A percentile compares a stretch with the other conserved stretches of the same genome.
Evolutionary conservation across 805 yeast genomes (phyloP).

Genomic region (Vanderwaltozyma polyspora): DNA sequence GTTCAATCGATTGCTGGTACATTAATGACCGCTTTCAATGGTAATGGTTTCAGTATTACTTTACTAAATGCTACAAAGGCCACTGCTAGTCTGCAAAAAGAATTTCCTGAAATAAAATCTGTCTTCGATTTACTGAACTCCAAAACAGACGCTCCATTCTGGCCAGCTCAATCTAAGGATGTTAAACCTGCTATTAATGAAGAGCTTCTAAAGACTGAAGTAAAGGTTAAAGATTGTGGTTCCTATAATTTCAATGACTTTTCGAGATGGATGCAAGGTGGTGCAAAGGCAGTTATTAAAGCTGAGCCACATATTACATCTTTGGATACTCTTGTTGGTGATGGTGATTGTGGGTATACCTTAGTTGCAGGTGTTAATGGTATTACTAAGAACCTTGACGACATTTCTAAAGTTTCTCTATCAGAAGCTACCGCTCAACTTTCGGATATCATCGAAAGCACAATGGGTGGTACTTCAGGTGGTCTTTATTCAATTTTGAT

Average conservation of each 20-base stretch:
- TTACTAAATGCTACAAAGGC: conserved; percentile 57
- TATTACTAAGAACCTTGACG: conserved; percentile 42
- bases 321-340: conserved; percentile 85
- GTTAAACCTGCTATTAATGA: conserved; percentile 24
- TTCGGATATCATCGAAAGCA: conserved; percentile 73
- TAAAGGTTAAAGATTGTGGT: conserved; percentile 28
- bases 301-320: conserved; percentile 79
- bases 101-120: conserved; percentile 23
- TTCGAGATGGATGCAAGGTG: conserved; percentile 32
- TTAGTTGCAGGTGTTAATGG: conserved; percentile 73
- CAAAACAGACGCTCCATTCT: conserved; percentile 72
- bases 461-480: conserved; percentile 98
- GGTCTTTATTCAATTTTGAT: conserved; percentile 81
- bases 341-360: conserved; percentile 96
- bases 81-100: conserved; percentile 27
- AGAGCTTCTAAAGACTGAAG: conserved; percentile 21
- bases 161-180: conserved; percentile 34
- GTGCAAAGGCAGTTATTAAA: conserved; percentile 41
- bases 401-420: conserved; percentile 30
- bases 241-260: conserved; percentile 26
- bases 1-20: conserved; percentile 62
- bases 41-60: conserved; percentile 86
- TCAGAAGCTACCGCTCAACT: conserved; percentile 55
- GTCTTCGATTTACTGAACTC: conserved; percentile 51
- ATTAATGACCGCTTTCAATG: conserved; percentile 79